Percentiles rank a stretch among this genome's conserved stretches.
These are phyloP conservation scores for Wickerhamomyces kurtzmanii DNA, from an alignment of 805 yeast species.

Conservation along the genomic window DNA sequence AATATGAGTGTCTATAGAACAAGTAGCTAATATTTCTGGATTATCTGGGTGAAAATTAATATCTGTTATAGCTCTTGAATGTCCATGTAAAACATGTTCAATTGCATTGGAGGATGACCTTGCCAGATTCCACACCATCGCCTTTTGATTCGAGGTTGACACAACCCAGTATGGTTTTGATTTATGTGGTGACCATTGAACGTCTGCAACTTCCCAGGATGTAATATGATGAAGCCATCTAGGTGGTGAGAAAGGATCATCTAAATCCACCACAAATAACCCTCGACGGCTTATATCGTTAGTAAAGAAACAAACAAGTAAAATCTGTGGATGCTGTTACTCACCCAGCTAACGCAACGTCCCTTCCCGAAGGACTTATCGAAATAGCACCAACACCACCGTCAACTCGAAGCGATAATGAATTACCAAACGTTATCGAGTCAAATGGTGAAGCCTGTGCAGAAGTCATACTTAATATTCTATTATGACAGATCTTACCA, in stretches of 20 bases:
- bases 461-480: no score
- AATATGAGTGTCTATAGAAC: slow-evolving; percentile 84
- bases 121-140: slow-evolving; percentile 86
- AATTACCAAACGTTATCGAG: slow-evolving; percentile 66
- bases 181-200: slow-evolving; percentile 94
- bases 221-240: slow-evolving; percentile 88
- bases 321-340: no score
- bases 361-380: slow-evolving; percentile 82
- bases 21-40: slow-evolving; percentile 85
- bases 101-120: slow-evolving; percentile 64
- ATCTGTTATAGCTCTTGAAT: slow-evolving; percentile 90
- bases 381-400: slow-evolving; percentile 91
- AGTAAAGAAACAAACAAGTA: no score
- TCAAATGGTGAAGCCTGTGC: slow-evolving; percentile 19
- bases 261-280: slow-evolving; percentile 80
- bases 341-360: slow-evolving; percentile 80
- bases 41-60: slow-evolving; percentile 83
- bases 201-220: slow-evolving; percentile 98
- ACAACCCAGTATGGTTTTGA: slow-evolving; percentile 85
- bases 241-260: slow-evolving; percentile 93
- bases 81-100: slow-evolving; percentile 81
- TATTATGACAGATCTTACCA: no score
- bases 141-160: slow-evolving; percentile 92
- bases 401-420: slow-evolving; percentile 79
- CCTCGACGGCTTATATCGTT: slow-evolving; percentile 64